Evolutionary conservation across 768 basidiomycete genomes (phyloP), one percentile per base, ranked within the genome.

Genomic region (Lanmaoa rubissima): DNA sequence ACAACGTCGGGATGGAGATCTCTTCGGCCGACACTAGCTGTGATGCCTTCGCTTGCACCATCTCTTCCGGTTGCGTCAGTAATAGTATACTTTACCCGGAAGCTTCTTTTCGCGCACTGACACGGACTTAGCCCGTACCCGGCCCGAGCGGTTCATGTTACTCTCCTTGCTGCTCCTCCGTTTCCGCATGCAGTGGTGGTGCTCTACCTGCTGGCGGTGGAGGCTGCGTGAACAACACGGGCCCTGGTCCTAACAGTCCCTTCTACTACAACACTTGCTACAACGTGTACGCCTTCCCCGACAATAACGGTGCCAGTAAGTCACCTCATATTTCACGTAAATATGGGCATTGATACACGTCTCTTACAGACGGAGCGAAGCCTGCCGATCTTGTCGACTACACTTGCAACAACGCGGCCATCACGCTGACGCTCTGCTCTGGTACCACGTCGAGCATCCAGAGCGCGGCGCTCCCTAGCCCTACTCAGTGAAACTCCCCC

Each of bases 1-100:
- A 70, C 54, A 73, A 73, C 13, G 69, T 73, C 19, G 69, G 69
- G 31, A 70, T 70, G 71, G n/a, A 73, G 46, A 73, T 70, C 14
- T 73, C 69, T n/a, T 71, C 71, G 0, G 51, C 62, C 1, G 62
- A 73, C 38, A 0, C 11, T 2, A 39, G 52, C 49, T 70, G 69
- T n/a, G 69, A 71, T 12, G 60, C 57, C 13, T 70, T 67, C 28
- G 69, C 71, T n/a, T 70, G 71, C 39, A 73, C 65, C 5, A 69
- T 70, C 32, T 43, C 48, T 28, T 73, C 71, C 1, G 67, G 71
- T 31, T 73, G 69, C 36, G 71, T 70, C 42, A 66, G 71, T 21
- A 21, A 21, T 21, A 21, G 21, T 62, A 21, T 4, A 47, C 19
- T 6, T 48, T 42, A 24, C 10, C 1, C 24, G 13, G 0, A 13